Percentiles rank a stretch among this genome's conserved stretches.
phyloP scores from a whole-genome alignment of 1,139 yeast genomes.

The Blastobotrys illinoisensis region DNA sequence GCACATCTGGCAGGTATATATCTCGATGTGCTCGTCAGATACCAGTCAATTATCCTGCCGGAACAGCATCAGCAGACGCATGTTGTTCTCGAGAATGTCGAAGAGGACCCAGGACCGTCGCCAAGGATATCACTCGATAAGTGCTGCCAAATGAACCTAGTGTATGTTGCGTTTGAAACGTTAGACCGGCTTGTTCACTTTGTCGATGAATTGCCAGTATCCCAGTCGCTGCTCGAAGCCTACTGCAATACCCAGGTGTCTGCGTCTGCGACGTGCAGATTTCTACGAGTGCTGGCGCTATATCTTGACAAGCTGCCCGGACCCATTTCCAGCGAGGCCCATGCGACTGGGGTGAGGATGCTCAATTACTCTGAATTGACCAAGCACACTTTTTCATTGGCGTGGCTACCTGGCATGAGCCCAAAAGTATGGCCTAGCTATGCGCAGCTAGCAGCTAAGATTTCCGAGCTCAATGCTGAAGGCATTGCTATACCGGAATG shows the following conservation, averaged over 20 bases:
- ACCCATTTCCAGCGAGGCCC: neutral
- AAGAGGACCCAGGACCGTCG: neutral
- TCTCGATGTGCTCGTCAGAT: neutral
- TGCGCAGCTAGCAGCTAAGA: neutral
- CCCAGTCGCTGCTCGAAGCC: neutral
- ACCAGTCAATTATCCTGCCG: neutral
- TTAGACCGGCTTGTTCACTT: neutral
- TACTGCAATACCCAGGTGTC: neutral
- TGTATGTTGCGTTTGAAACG: neutral
- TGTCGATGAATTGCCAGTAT: neutral
- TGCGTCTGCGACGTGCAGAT: neutral
- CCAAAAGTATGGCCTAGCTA: neutral
- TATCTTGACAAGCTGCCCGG: neutral
- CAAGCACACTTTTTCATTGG: neutral
- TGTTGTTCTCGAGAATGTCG: neutral
- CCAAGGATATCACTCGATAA: neutral
- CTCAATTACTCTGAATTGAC: neutral
- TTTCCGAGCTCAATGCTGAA: neutral
- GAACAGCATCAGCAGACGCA: neutral
- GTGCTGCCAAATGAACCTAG: neutral
- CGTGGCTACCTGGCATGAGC: neutral
- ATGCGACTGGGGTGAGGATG: neutral
- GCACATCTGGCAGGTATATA: neutral
- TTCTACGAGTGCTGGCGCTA: neutral
- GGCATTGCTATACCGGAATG: neutral